Evolutionary conservation across 495 filamentous ascomycete species (phyloP).

Genomic region (Ramalina intermedia): DNA sequence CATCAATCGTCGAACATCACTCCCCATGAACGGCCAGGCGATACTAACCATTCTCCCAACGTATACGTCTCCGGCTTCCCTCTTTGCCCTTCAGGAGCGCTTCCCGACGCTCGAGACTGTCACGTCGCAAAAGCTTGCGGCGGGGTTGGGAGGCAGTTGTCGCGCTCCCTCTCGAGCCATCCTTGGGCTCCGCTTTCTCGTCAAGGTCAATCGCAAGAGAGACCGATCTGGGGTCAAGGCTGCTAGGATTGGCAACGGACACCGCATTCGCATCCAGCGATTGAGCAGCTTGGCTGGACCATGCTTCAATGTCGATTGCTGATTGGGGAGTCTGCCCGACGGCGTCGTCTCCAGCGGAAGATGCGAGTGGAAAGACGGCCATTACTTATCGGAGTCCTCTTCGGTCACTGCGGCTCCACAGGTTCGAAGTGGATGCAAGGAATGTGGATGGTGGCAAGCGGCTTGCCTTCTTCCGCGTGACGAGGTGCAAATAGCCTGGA

Average conservation of each 20-base stretch:
- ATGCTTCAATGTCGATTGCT: conserved; percentile 31
- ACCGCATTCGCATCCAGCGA: conserved; percentile 28
- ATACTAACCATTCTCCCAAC: conserved; percentile 87
- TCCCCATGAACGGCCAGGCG: background rate
- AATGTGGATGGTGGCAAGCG: too few species aligned
- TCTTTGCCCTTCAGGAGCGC: conserved; percentile 80
- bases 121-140: conserved; percentile 37
- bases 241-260: conserved; percentile 21
- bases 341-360: background rate
- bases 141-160: conserved; percentile 19
- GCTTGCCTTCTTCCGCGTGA: too few species aligned
- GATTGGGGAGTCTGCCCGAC: background rate
- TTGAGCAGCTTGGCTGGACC: conserved; percentile 36
- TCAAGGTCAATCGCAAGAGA: conserved; percentile 37
- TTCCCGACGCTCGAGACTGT: conserved; percentile 56
- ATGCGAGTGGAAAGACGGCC: conserved; percentile 11
- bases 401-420: too few species aligned
- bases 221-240: conserved; percentile 25
- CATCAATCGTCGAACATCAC: background rate
- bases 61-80: conserved; percentile 70
- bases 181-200: conserved; percentile 15
- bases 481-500: too few species aligned
- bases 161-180: background rate
- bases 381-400: background rate
- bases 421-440: too few species aligned